phyloP scores from a whole-genome alignment of 129 eudicot species.

The Flaveria sonorensis region DNA sequence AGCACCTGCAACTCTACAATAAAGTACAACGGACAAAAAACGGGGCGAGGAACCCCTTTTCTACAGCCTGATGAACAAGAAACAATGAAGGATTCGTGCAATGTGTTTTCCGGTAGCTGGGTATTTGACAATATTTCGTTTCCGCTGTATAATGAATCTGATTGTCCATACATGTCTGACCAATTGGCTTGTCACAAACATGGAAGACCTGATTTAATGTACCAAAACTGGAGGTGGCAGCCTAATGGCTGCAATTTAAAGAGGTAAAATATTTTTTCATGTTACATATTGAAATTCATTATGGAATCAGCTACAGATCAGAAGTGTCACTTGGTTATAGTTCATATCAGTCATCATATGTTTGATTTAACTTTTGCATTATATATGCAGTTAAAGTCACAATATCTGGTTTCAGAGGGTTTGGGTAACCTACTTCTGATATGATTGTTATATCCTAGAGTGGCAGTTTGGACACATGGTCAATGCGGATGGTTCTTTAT shows the following conservation, averaged over 20 bases:
- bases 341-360: not conserved
- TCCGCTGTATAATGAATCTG: conserved; percentile 73
- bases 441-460: not conserved
- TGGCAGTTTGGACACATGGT: not conserved
- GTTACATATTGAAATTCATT: too few species aligned
- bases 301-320: not conserved
- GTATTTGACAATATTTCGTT: conserved; percentile 68
- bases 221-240: conserved; percentile 93
- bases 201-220: conserved; percentile 75
- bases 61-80: conserved; percentile 36
- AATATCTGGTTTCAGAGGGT: not conserved
- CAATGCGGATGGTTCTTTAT: not conserved
- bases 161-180: conserved; percentile 92
- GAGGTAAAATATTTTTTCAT: conserved; percentile 44
- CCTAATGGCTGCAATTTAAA: conserved; percentile 77
- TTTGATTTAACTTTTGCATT: not conserved
- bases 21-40: conserved; percentile 63
- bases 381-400: not conserved
- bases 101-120: conserved; percentile 81
- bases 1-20: conserved; percentile 68
- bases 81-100: conserved; percentile 48
- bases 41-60: conserved; percentile 22
- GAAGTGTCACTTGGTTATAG: not conserved
- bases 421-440: not conserved
- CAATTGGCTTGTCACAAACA: conserved; percentile 96